These are phyloP conservation scores for Talaromyces borbonicus DNA, from an alignment of 495 filamentous ascomycete species.

Conservation along the genomic window DNA sequence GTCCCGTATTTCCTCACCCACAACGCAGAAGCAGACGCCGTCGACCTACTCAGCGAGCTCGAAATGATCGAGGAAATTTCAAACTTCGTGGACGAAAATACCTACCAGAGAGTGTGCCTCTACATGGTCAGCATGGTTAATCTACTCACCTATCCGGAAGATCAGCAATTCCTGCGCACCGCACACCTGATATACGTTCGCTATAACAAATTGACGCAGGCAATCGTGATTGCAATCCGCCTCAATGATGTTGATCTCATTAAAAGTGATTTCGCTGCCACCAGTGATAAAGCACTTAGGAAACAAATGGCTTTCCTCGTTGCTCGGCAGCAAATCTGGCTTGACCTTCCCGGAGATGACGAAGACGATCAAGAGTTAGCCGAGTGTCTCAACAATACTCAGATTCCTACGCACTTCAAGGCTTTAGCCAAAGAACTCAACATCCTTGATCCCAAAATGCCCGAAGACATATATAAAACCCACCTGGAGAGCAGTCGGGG, in stretches of 20 bases:
- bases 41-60: conserved; percentile 91
- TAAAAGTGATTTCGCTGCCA: conserved; percentile 64
- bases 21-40: conserved; percentile 96
- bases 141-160: conserved; percentile 92
- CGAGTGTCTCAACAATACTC: conserved; percentile 79
- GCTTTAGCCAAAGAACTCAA: conserved; percentile 90
- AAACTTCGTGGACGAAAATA: conserved; percentile 84
- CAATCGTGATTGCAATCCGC: conserved; percentile 87
- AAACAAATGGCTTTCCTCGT: conserved; percentile 93
- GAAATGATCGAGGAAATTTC: conserved; percentile 94
- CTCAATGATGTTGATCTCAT: conserved; percentile 81
- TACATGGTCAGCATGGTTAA: conserved; percentile 99
- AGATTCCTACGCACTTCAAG: conserved; percentile 86
- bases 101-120: conserved; percentile 82
- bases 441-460: conserved; percentile 90
- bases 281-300: conserved; percentile 70
- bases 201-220: conserved; percentile 85
- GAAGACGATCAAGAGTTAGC: conserved; percentile 62
- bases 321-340: conserved; percentile 79
- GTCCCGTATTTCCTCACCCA: conserved; percentile 94
- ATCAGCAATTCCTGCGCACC: conserved; percentile 83
- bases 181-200: conserved; percentile 87
- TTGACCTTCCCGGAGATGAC: conserved; percentile 52
- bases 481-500: conserved; percentile 92
- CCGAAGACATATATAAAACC: conserved; percentile 99